Evolutionary conservation across 495 filamentous ascomycete genomes (phyloP), one percentile per base, ranked within the genome.

Genomic region (Hypoxylon rickii): DNA sequence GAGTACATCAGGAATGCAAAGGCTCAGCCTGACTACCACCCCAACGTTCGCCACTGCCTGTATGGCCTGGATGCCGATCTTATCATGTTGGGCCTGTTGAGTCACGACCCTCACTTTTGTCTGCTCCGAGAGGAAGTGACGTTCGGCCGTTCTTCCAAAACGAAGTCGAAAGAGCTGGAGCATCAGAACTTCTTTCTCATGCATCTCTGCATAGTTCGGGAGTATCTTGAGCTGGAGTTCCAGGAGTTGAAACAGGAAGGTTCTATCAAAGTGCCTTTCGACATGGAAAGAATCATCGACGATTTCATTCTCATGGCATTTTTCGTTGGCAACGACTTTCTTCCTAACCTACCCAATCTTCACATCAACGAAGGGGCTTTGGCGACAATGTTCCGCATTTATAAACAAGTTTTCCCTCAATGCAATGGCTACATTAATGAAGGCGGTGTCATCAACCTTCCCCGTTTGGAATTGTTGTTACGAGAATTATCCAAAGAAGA

Each of bases 281-380:
- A 99, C 62, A 88, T 97, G 87, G 95, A 99, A 71, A 85, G 88
- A 54, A 83, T 97, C 58, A 97, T 99, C 72, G 95, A 99, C 64
- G 94, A 99, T 77, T 97, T 99, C 72, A 97, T 99, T 67, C 82
- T 99, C 34, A 96, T 99, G 89, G 92, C 91, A 22, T 99, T 99
- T 77, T 99, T 99, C 67, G 91, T 99, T 68, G 95, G 95, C 69
- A 99, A 99, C 70, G 95, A 99, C 74, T 99, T 99, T 73, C 81
- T 99, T 64, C 95, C 95, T 3, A 96, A 97, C 73, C 76, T 99
- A 44, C 95, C 95, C 2, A 89, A 95, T 58, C 75, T 99, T 54
- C 95, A 97, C 73, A 99, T 99, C 73, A 99, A 99, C 72, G 95
- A 97, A 70, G 95, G 95, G 26, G 95, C 95, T 8, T 75, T 97